Conservation (phyloP, 2,329 filamentous ascomycete species). For the Scedosporium minutisporum region DNA sequence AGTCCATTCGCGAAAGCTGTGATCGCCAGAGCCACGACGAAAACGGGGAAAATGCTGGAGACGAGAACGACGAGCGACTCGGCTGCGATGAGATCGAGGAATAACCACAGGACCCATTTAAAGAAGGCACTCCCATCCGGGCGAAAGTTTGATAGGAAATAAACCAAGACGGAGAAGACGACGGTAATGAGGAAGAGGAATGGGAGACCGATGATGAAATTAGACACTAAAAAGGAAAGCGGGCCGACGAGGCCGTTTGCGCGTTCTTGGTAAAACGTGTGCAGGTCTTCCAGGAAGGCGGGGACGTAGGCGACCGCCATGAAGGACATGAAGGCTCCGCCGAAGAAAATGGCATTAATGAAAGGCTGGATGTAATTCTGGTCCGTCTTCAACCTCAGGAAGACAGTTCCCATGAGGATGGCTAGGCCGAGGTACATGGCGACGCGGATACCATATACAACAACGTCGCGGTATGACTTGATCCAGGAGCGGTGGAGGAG, state of each 20-base stretch:
- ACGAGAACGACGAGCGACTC: conserved; percentile 75
- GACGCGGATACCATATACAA: conserved; percentile 74
- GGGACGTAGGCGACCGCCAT: conserved; percentile 82
- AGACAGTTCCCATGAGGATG: conserved; percentile 83
- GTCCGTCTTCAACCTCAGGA: conserved; percentile 58
- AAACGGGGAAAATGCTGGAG: conserved; percentile 63
- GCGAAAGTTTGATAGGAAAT: conserved; percentile 73
- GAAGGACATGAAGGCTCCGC: conserved; percentile 67
- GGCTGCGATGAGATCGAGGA: conserved; percentile 72
- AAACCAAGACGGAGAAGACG: conserved; percentile 65
- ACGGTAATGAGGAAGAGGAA: conserved; percentile 71
- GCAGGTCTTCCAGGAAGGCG: conserved; percentile 68
- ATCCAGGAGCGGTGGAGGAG: conserved; percentile 71
- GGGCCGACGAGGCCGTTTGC: conserved; percentile 75
- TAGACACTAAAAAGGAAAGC: conserved; percentile 61
- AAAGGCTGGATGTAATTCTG: conserved; percentile 72
- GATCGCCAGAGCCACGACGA: conserved; percentile 69
- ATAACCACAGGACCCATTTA: conserved; percentile 74
- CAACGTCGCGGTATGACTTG: conserved; percentile 75
- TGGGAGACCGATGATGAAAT: conserved; percentile 73
- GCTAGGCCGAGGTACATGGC: conserved; percentile 71
- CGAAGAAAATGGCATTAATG: conserved; percentile 74
- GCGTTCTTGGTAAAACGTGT: conserved; percentile 65
- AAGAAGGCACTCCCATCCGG: conserved; percentile 59
- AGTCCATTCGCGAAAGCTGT: conserved; percentile 80